phyloP scores from a whole-genome alignment of 2,329 filamentous ascomycete genomes.

The Neonectria ditissima region DNA sequence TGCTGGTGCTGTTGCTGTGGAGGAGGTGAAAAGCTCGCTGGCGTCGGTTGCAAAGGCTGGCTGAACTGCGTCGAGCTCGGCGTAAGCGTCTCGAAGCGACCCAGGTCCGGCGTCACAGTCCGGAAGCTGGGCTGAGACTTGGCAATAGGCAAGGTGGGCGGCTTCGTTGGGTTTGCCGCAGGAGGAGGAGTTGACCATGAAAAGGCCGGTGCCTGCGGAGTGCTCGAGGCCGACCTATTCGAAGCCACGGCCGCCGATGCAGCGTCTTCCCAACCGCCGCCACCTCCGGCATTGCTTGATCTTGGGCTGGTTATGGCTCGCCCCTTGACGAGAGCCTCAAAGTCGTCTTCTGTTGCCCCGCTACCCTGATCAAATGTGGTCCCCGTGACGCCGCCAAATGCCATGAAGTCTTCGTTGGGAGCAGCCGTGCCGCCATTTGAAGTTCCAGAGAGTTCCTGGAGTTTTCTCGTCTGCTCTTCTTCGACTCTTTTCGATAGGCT shows the following conservation, averaged over 20 bases:
- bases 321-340: slow-evolving; percentile 90
- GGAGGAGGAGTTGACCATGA: slow-evolving; percentile 73
- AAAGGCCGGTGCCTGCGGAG: slow-evolving; percentile 64
- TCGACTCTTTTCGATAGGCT: slow-evolving; percentile 83
- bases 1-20: slow-evolving; percentile 39
- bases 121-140: slow-evolving; percentile 60
- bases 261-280: slow-evolving; percentile 61
- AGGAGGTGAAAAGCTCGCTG: slow-evolving; percentile 45
- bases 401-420: slow-evolving; percentile 75
- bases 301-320: slow-evolving; percentile 47
- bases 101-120: slow-evolving; percentile 70
- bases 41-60: slow-evolving; percentile 65
- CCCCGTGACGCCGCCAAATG: slow-evolving; percentile 75
- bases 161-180: slow-evolving; percentile 50
- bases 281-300: slow-evolving; percentile 56
- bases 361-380: slow-evolving; percentile 65
- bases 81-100: slow-evolving; percentile 65
- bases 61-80: slow-evolving; percentile 73
- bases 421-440: slow-evolving; percentile 62
- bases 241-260: slow-evolving; percentile 52
- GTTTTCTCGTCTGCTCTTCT: slow-evolving; percentile 86
- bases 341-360: slow-evolving; percentile 76
- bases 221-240: slow-evolving; percentile 51
- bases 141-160: slow-evolving; percentile 48
- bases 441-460: slow-evolving; percentile 82